Evolutionary conservation across 208 protist genomes (phyloP), one percentile per base, ranked within the genome.

Genomic region (Trypanosoma boissoni): DNA sequence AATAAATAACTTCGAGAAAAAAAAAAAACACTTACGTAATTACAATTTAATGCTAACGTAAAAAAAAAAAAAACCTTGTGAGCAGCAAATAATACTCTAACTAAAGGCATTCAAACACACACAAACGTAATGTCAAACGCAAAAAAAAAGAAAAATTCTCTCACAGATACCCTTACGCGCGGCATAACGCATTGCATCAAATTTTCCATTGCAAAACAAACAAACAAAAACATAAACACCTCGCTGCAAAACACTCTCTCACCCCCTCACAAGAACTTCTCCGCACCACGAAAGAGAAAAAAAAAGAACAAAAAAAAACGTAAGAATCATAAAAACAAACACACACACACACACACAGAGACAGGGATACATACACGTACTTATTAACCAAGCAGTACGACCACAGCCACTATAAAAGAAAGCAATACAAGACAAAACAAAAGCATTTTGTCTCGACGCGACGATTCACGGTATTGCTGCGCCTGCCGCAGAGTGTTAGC

Each of bases 401-500:
- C 54, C n/a, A 73, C 10, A 16, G 81, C 69, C 50, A 88, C 51
- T 42, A 75, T 53, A 48, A 68, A 51, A 21, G 55, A 44, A 29
- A 75, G 42, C 12, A 87, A 23, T 20, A 91, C 31, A 42, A 90
- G 59, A 61, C 86, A 75, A 21, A 90, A 49, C 14, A 92, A 60
- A 3, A 86, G 51, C 10, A 85, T 58, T 56, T 87, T 83, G 50
- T 87, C 80, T 9, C 77, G 61, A 7, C 42, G 61, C 0, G 81
- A 85, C 1, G 64, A 75, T 27, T 79, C 50, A 31, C 83, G 79
- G 56, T 91, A 80, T 36, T 85, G 72, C 27, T 74, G 70, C 0
- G 89, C 89, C 2, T 79, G 73, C 2, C 69, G 80, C 16, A 95
- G 72, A 42, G 88, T 74, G 24, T 81, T 60, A 8, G 63, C 66